Evolutionary conservation across 108 stramenopile genomes (phyloP).

Genomic region (Cyclotella baltica): DNA sequence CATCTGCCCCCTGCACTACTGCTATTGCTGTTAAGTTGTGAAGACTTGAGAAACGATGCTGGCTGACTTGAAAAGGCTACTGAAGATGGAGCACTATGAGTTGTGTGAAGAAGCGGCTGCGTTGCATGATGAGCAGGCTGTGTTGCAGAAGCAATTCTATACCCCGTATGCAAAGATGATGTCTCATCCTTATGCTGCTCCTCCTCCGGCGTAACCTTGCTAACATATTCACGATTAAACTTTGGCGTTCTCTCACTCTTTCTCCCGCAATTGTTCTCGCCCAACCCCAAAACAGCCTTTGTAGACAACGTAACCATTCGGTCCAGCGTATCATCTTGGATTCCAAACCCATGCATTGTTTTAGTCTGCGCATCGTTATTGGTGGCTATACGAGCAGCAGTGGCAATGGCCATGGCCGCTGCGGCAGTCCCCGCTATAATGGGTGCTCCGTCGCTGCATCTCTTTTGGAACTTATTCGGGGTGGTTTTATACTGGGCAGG

Average conservation of each 20-base stretch:
- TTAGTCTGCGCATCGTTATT: neutral
- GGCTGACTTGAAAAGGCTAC: neutral
- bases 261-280: neutral
- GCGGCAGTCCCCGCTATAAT: constrained; percentile 57
- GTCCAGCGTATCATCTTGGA: constrained; percentile 2
- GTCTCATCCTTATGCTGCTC: neutral
- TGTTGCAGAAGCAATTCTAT: neutral
- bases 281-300: neutral
- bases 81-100: neutral
- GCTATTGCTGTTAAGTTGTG: neutral
- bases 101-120: neutral
- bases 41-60: neutral
- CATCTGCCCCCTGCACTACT: neutral
- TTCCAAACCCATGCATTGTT: constrained; percentile 11
- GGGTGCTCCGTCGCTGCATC: constrained; percentile 44
- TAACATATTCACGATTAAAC: neutral
- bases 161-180: neutral
- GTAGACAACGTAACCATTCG: constrained; percentile 6
- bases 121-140: neutral
- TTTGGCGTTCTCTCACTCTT: neutral
- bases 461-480: neutral
- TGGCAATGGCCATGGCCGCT: constrained; percentile 45
- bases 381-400: constrained; percentile 39
- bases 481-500: neutral
- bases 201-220: constrained; percentile 18